phyloP scores from a whole-genome alignment of 768 basidiomycete genomes.

The Russula ochroleuca region DNA sequence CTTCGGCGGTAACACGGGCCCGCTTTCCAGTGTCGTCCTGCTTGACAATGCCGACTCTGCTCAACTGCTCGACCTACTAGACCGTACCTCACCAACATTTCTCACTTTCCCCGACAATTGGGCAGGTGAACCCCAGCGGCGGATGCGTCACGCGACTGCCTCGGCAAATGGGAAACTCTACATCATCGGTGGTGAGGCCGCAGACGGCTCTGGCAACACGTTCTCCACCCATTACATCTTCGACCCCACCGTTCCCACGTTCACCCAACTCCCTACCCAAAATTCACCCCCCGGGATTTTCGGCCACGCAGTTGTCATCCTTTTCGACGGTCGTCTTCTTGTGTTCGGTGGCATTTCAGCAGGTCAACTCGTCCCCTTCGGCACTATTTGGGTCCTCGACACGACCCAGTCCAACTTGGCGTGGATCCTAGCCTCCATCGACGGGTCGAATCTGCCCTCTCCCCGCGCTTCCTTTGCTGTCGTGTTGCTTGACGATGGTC shows the following conservation, averaged over 20 bases:
- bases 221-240: slow-evolving; percentile 67
- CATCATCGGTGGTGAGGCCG: slow-evolving; percentile 74
- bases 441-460: slow-evolving; percentile 43
- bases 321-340: slow-evolving; percentile 63
- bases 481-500: slow-evolving; percentile 46
- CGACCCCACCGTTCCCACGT: slow-evolving; percentile 45
- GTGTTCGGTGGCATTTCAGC: slow-evolving; percentile 69
- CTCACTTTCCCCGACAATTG: slow-evolving; percentile 46
- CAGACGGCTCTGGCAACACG: slow-evolving; percentile 67
- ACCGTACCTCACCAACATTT: slow-evolving; percentile 43
- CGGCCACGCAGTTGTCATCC: slow-evolving; percentile 68
- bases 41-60: slow-evolving; percentile 60
- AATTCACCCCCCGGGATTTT: slow-evolving; percentile 63
- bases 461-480: slow-evolving; percentile 64
- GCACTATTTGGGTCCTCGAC: slow-evolving; percentile 60
- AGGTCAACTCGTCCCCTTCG: slow-evolving; percentile 49
- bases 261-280: slow-evolving; percentile 50
- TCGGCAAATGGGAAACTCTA: slow-evolving; percentile 51
- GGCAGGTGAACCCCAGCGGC: slow-evolving; percentile 64
- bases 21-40: slow-evolving; percentile 50
- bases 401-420: slow-evolving; percentile 42
- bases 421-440: slow-evolving; percentile 49
- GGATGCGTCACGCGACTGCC: slow-evolving; percentile 70
- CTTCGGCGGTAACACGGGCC: slow-evolving; percentile 74
- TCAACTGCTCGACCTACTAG: slow-evolving; percentile 46